Evolutionary conservation across 495 filamentous ascomycete genomes (phyloP).

Genomic region (Talaromyces borbonicus): DNA sequence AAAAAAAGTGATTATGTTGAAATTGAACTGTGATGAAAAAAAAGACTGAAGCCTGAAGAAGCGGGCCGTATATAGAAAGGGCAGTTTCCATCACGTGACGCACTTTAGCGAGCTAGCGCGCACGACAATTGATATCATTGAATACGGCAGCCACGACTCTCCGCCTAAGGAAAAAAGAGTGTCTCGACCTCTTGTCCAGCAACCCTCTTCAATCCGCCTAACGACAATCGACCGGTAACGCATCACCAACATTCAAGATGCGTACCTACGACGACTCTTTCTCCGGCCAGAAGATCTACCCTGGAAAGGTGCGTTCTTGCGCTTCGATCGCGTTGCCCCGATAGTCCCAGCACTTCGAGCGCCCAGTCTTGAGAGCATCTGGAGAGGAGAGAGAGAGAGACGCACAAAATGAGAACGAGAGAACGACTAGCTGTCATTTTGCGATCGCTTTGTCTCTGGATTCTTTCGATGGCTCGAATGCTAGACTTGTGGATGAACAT

Average conservation of each 20-base stretch:
- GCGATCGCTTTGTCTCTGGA: background rate
- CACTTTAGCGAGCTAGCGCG: slow-evolving; percentile 40
- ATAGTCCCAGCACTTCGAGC: background rate
- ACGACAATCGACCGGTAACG: slow-evolving; percentile 37
- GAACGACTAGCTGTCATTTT: too few relatives aligned
- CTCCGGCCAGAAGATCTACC: slow-evolving; percentile 97
- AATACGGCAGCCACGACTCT: slow-evolving; percentile 16
- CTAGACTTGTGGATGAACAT: background rate
- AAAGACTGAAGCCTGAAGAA: background rate
- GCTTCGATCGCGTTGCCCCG: background rate
- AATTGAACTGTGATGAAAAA: background rate
- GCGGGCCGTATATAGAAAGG: slow-evolving; percentile 21
- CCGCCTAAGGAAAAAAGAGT: background rate
- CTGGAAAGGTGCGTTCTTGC: slow-evolving; percentile 89
- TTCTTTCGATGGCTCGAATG: background rate
- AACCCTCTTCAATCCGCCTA: slow-evolving; percentile 25
- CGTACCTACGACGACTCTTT: slow-evolving; percentile 98
- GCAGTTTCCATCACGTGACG: slow-evolving; percentile 35
- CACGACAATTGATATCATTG: slow-evolving; percentile 39
- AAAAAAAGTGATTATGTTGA: too few relatives aligned
- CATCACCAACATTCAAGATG: slow-evolving; percentile 62
- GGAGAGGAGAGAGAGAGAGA: too few relatives aligned
- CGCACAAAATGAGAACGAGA: too few relatives aligned
- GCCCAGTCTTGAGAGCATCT: too few relatives aligned
- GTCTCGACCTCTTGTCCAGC: slow-evolving; percentile 26